Evolutionary conservation across 192 early-diverging fungal species (phyloP).

Genomic region (Coemansia sp.): DNA sequence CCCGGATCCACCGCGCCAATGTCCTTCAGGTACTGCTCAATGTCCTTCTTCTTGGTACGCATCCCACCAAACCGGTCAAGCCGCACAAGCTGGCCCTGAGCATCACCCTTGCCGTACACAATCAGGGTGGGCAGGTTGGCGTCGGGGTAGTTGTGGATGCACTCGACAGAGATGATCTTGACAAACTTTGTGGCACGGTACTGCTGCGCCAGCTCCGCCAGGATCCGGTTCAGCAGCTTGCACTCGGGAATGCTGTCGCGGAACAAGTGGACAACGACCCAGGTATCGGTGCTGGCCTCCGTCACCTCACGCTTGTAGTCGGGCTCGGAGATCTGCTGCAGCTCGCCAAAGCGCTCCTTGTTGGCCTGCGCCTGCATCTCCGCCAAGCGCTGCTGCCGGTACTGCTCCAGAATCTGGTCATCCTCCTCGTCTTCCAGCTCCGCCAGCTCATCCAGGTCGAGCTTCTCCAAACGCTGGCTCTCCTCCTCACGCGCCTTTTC

Average conservation of each 20-base stretch:
- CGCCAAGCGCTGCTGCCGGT: conserved; percentile 75
- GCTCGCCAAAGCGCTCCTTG: conserved; percentile 78
- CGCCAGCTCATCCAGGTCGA: conserved; percentile 79
- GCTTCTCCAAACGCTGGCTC: conserved; percentile 65
- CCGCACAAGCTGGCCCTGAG: conserved; percentile 78
- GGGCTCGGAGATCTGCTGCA: conserved; percentile 85
- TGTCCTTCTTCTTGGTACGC: conserved; percentile 61
- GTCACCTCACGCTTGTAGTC: conserved; percentile 87
- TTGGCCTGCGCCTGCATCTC: conserved; percentile 69
- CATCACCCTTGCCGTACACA: conserved; percentile 84
- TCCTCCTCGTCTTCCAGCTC: conserved; percentile 93
- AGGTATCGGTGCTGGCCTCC: conserved; percentile 73
- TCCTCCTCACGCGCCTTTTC: conserved; percentile 50
- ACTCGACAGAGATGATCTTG: conserved; percentile 88
- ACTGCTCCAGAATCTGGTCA: conserved; percentile 72
- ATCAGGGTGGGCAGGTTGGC: conserved; percentile 81
- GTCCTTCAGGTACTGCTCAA: conserved; percentile 50
- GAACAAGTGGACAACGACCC: conserved; percentile 54
- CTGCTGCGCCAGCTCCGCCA: conserved; percentile 54
- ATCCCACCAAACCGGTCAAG: conserved; percentile 73
- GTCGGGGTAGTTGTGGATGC: conserved; percentile 95
- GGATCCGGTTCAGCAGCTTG: conserved; percentile 71
- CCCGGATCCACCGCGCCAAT: conserved; percentile 50
- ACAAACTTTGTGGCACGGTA: conserved; percentile 89
- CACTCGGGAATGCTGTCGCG: conserved; percentile 73